Evolutionary conservation across 2,329 filamentous ascomycete genomes (phyloP), one percentile per base, ranked within the genome.

Genomic region (Chalara sp.): DNA sequence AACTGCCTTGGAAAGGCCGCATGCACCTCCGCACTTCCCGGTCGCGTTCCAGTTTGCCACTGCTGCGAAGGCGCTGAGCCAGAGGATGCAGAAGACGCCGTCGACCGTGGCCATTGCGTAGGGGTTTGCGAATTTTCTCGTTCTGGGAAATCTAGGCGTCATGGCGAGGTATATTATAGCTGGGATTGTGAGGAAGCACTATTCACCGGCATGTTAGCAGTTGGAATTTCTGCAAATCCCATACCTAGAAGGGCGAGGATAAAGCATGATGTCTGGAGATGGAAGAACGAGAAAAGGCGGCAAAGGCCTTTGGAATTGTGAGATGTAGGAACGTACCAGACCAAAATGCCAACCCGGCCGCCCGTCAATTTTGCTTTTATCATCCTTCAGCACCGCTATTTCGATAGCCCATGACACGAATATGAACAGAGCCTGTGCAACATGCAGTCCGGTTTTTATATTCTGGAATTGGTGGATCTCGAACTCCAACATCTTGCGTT

Each of bases 101-200:
- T 86, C 83, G 32, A 84, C 70, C 6, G 67, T 69, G 29, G 80
- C 68, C 73, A 86, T 81, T 53, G 73, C 81, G 57, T 81, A 76
- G 3, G 82, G 80, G 52, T 84, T 72, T 47, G 82, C 83, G 48
- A 82, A 72, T 55, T 73, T 79, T 49, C 79, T 75, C 5, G 83
- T 83, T 55, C 82, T 76, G 45, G 75, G 73, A 64, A 80, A 86
- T 48, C 82, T 75, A 41, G 82, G 82, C 4, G 81, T 78, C 75
- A 84, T 80, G 58, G 79, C 74, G 46, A 85, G 72, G 67, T 80
- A 87, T 53, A 86, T 74, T 71, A 81, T 81, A 43, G 80, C 79
- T 0, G 80, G 81, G 44, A 84, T 71, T 12, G 77, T 76, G 32
- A 86, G 67, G 69, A 86, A 85, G 67, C 79, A 84, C 83, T 86